Evolutionary conservation across 2,329 filamentous ascomycete species (phyloP), one percentile per base, ranked within the genome.

Genomic region (Xylogone sp.): DNA sequence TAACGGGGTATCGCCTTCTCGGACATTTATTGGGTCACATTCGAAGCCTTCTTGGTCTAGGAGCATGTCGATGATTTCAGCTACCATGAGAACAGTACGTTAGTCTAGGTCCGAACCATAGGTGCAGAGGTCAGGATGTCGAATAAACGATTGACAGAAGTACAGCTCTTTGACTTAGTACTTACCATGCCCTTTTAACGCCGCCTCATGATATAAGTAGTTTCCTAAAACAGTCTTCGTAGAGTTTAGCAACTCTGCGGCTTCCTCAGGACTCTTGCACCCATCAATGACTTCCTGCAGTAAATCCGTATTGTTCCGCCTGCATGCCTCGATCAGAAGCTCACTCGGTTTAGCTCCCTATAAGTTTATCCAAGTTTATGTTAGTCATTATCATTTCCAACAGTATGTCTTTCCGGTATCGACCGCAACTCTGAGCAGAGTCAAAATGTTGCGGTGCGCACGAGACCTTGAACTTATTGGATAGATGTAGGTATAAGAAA

Each of bases 271-370:
- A 7, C 74, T 67, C 49, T 72, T 68, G 57, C 68, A 68, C 16
- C 86, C 83, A 53, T 74, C 71, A 59, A 97, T 78, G 52, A 92
- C 80, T 63, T 94, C 86, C 62, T 81, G 73, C 51, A 97, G 83
- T 54, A 97, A 83, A 49, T 93, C 86, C 60, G 85, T 85, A 73
- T 97, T 97, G 79, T 97, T 93, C 65, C 91, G 83, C 55, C 93
- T 90, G 74, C 89, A 96, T 63, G 94, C 90, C 75, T 96, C 93
- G 71, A 97, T 83, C 62, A 97, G 82, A 65, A 89, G 82, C 75
- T 97, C 93, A 69, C 86, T 80, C 45, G 85, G 83, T 54, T 89
- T 89, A 61, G 93, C 93, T 68, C 93, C 94, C 87, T 96, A 63
- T 53, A n/a, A 13, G 31, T 9, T 9, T 5, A 16, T 39, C 34